phyloP scores from a whole-genome alignment of 2,329 filamentous ascomycete genomes.

The Epichloe typhina region DNA sequence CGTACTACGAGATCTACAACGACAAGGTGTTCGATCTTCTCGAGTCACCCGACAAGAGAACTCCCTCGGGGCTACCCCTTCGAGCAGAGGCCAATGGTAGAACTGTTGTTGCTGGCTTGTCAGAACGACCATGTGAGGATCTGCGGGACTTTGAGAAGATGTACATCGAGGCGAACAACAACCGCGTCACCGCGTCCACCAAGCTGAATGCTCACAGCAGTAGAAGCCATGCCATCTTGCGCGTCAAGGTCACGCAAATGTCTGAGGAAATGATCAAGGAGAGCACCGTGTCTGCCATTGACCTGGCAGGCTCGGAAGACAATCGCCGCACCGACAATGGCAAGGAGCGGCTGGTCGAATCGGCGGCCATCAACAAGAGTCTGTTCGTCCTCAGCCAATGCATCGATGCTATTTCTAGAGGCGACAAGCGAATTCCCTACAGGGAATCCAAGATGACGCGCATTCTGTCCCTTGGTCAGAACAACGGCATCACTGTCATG shows the following conservation, averaged over 20 bases:
- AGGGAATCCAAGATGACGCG: conserved; percentile 95
- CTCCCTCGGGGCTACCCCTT: conserved; percentile 64
- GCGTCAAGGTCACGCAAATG: conserved; percentile 73
- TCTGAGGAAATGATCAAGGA: conserved; percentile 54
- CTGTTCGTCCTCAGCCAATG: conserved; percentile 90
- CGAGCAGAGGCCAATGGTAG: conserved; percentile 78
- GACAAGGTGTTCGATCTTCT: conserved; percentile 90
- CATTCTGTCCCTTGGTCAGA: conserved; percentile 83
- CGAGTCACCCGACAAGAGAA: conserved; percentile 76
- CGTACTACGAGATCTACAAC: conserved; percentile 96
- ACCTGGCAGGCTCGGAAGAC: conserved; percentile 89
- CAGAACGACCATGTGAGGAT: conserved; percentile 68
- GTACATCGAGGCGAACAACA: conserved; percentile 86
- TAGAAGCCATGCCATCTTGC: conserved; percentile 78
- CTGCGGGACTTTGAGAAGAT: conserved; percentile 82
- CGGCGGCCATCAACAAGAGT: conserved; percentile 94
- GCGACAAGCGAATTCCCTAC: conserved; percentile 72
- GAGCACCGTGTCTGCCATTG: conserved; percentile 85
- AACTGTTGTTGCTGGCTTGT: conserved; percentile 75
- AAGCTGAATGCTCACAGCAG: conserved; percentile 89
- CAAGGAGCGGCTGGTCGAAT: conserved; percentile 86
- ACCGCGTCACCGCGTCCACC: conserved; percentile 77
- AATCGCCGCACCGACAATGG: conserved; percentile 89
- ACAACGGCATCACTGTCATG: conserved; percentile 93
- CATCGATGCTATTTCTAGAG: conserved; percentile 78